These are phyloP conservation scores for Pyrenophora tritici-repentis DNA, from an alignment of 2,329 filamentous ascomycete genomes.

Conservation along the genomic window DNA sequence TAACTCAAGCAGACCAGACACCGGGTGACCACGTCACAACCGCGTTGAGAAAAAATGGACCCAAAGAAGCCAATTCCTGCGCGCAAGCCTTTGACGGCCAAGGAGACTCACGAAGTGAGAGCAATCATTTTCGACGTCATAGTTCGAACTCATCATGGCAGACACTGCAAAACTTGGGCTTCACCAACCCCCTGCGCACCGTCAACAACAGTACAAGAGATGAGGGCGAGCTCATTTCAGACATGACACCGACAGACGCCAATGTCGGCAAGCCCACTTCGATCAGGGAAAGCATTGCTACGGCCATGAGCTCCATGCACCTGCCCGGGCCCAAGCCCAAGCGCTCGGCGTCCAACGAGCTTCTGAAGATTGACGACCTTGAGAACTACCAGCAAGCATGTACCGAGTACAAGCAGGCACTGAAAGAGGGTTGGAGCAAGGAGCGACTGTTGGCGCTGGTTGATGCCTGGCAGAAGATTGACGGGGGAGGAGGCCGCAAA, in stretches of 20 bases:
- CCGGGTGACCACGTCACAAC: no score
- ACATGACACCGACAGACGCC: background rate
- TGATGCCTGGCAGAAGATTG: background rate
- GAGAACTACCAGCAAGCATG: background rate
- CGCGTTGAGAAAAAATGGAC: no score
- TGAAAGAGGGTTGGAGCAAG: conserved; percentile 2
- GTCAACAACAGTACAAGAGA: background rate
- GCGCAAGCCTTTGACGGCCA: no score
- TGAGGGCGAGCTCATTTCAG: background rate
- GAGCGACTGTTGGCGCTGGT: background rate
- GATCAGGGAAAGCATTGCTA: background rate
- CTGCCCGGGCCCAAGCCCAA: background rate
- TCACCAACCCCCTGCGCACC: background rate
- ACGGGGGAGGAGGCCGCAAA: no score
- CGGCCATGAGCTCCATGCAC: background rate
- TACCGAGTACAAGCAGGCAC: background rate
- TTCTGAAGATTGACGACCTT: conserved; percentile 2
- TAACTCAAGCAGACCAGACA: no score
- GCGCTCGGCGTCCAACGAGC: conserved; percentile 1
- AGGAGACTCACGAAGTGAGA: no score
- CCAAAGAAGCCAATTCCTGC: no score
- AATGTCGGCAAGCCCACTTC: background rate
- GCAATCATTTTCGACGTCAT: no score
- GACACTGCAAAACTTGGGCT: background rate
- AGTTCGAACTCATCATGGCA: background rate